Conservation (phyloP, 225 moss, liverwort and hornwort species). For the Asterella californica region DNA sequence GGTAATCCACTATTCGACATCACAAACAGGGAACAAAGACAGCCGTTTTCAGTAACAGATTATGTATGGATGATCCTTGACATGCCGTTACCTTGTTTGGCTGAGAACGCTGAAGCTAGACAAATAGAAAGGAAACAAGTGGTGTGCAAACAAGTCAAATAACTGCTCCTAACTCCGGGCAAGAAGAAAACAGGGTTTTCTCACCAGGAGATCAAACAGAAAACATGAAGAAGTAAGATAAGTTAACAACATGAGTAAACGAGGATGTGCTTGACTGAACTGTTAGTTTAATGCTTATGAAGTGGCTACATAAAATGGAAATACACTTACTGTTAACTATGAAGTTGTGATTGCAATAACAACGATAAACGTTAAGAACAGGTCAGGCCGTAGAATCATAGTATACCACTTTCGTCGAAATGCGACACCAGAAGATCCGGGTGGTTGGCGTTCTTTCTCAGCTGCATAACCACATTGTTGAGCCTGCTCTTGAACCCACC, state of each 20-base stretch:
- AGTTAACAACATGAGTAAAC: neutral
- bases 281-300: neutral
- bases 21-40: neutral
- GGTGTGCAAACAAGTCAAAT: neutral
- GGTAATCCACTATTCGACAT: constrained; percentile 47
- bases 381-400: neutral
- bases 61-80: neutral
- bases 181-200: neutral
- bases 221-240: neutral
- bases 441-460: constrained; percentile 95
- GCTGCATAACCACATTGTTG: constrained; percentile 80
- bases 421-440: constrained; percentile 77
- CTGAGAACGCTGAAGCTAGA: neutral
- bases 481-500: constrained; percentile 45
- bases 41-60: neutral
- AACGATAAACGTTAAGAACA: neutral
- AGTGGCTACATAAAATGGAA: neutral
- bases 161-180: neutral
- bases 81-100: neutral
- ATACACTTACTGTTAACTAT: neutral
- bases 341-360: neutral
- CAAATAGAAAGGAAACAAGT: neutral
- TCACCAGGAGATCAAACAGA: neutral
- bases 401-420: constrained; percentile 58
- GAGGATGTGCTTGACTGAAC: neutral